Conservation (phyloP, 352 stramenopile species). For the Achlya hypogyna region DNA sequence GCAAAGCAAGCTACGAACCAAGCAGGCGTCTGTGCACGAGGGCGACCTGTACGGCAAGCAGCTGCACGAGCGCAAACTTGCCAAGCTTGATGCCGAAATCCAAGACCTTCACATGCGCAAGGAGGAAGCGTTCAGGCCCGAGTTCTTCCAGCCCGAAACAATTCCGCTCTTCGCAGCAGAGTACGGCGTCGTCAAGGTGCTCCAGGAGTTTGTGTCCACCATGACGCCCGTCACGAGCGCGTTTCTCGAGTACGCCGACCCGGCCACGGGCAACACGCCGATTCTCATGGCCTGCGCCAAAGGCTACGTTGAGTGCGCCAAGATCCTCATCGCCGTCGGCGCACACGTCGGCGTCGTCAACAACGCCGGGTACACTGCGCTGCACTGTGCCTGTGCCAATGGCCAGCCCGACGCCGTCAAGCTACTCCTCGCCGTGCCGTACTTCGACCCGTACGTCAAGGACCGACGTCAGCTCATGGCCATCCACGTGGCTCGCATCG, state of each 20-base stretch:
- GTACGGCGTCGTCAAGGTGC: not conserved
- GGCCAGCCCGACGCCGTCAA: slow-evolving; percentile 12
- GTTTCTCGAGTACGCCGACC: slow-evolving; percentile 9
- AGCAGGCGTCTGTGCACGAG: not conserved
- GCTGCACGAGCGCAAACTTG: slow-evolving; percentile 1
- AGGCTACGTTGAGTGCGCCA: slow-evolving; percentile 19
- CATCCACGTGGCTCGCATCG: slow-evolving; percentile 1
- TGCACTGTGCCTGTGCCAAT: slow-evolving; percentile 8
- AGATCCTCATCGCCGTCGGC: slow-evolving; percentile 19
- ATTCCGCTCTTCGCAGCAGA: slow-evolving; percentile 1
- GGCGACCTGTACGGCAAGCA: not conserved
- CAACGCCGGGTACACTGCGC: not conserved
- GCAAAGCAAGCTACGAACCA: slow-evolving; percentile 2
- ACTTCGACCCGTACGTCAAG: slow-evolving; percentile 6
- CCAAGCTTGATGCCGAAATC: not conserved
- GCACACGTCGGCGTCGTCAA: slow-evolving; percentile 4
- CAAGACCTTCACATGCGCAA: not conserved
- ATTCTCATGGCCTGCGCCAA: not conserved
- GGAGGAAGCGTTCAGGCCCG: slow-evolving; percentile 2
- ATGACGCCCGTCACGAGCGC: slow-evolving; percentile 14
- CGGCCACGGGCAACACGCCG: slow-evolving; percentile 9
- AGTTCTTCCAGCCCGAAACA: not conserved
- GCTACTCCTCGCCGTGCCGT: slow-evolving; percentile 16
- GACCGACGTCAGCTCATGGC: slow-evolving; percentile 2
- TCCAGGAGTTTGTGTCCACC: slow-evolving; percentile 9